Percentiles rank a stretch among this genome's conserved stretches.
Conservation (phyloP, 768 basidiomycete genomes). For the Psilocybe sp. region DNA sequence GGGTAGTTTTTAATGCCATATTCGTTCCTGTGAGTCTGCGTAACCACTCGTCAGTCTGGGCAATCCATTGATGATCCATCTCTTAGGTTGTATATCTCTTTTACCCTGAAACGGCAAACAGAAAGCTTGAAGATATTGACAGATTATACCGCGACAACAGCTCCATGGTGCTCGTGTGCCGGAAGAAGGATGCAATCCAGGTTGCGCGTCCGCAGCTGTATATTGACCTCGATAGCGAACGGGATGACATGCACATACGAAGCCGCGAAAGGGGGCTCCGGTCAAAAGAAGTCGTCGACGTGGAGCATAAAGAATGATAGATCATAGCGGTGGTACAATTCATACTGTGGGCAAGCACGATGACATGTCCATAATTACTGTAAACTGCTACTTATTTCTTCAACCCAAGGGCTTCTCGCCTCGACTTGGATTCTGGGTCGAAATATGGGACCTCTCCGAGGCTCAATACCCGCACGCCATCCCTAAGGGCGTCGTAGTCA, state of each 20-base stretch:
- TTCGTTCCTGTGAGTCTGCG: conserved; percentile 42
- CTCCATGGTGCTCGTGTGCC: conserved; percentile 38
- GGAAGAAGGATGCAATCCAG: conserved; percentile 40
- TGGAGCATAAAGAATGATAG: too few species aligned
- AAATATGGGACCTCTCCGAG: conserved; percentile 53
- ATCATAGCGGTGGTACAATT: too few species aligned
- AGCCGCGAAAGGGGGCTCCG: neutral
- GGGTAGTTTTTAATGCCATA: conserved; percentile 45
- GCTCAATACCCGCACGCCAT: conserved; percentile 52
- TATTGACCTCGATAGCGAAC: conserved; percentile 34
- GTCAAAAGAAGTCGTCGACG: too few species aligned
- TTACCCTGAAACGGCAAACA: conserved; percentile 50
- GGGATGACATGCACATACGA: conserved; percentile 9
- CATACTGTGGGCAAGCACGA: neutral
- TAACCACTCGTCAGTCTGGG: neutral
- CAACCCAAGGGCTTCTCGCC: conserved; percentile 24
- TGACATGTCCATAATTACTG: neutral
- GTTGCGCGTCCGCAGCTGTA: conserved; percentile 42
- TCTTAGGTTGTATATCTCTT: conserved; percentile 43
- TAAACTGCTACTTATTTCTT: neutral
- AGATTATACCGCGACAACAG: conserved; percentile 42
- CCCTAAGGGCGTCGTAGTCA: conserved; percentile 32
- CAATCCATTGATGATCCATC: neutral
- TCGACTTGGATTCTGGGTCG: conserved; percentile 35
- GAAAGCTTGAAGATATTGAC: conserved; percentile 50